Evolutionary conservation across 2,329 filamentous ascomycete genomes (phyloP), one percentile per base, ranked within the genome.

Genomic region (Eurotiales sp.): DNA sequence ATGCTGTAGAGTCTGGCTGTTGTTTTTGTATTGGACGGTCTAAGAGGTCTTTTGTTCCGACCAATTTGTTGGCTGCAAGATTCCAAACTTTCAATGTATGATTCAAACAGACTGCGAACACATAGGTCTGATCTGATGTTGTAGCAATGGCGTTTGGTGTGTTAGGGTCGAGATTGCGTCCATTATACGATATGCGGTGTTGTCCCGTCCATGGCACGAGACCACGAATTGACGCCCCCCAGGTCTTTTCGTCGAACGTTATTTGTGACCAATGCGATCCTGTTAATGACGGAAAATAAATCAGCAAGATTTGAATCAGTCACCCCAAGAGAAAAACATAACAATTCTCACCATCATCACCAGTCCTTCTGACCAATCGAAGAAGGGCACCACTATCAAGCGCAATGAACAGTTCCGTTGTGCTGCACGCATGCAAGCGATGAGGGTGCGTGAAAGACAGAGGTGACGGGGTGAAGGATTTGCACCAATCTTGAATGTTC

Each of bases 71-170:
- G 34, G 82, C 88, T n/a, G 82, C 76, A 27, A 92, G 77, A 63
- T 95, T 93, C 92, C 93, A 97, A 34, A 93, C 84, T 62, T 90
- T 85, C 64, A 99, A 74, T 10, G 84, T 86, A 65, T 99, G 91
- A 60, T 99, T 91, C 54, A 99, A 76, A 56, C 88, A 93, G 44
- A 96, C 83, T 0, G 91, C 91, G 61, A 96, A 88, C 8, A 85
- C 66, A 50, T 76, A 73, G 2, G 69, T 71, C 49, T 74, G 70
- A 50, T 76, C 72, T 8, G 73, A 71, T 5, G 72, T 75, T 25
- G 70, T 70, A 21, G 66, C 65, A 56, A 77, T 73, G 25, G 72
- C 67, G 58, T 72, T 72, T 32, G 72, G 67, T 11, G 69, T 68
- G 51, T 67, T 71, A n/a, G 65, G 56, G 52, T 77, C 74, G 36